A percentile compares a stretch with the other conserved stretches of the same genome.
Conservation (phyloP, 2,329 filamentous ascomycete species). For the Colletotrichum godetiae region DNA sequence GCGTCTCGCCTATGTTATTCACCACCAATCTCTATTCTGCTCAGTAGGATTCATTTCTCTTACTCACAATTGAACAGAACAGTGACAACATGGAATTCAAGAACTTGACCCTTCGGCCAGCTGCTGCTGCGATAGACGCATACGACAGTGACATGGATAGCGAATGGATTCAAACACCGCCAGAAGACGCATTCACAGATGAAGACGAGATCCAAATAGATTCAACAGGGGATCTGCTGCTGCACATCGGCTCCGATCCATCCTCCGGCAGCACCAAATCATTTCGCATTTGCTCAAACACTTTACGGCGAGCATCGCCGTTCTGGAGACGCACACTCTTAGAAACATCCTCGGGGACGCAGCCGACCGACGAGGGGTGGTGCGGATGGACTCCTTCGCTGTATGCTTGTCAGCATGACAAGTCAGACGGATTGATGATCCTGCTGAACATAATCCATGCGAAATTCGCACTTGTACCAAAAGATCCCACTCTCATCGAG, state of each 20-base stretch:
- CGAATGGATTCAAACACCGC: slow-evolving; percentile 25
- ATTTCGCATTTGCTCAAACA: slow-evolving; percentile 23
- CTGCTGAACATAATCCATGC: slow-evolving; percentile 30
- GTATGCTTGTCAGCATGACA: slow-evolving; percentile 19
- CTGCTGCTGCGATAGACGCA: neutral
- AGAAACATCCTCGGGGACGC: neutral
- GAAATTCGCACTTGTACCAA: slow-evolving; percentile 6
- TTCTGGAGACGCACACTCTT: slow-evolving; percentile 23
- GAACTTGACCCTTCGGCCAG: slow-evolving; percentile 3
- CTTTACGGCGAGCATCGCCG: slow-evolving; percentile 22
- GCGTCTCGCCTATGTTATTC: neutral
- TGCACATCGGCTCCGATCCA: neutral
- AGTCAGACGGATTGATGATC: slow-evolving; percentile 13
- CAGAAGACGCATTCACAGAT: slow-evolving; percentile 3
- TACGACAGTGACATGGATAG: slow-evolving; percentile 22
- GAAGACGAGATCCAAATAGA: slow-evolving; percentile 25
- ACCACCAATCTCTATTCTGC: neutral
- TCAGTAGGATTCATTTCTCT: neutral
- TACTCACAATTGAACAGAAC: neutral
- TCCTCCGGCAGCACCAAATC: neutral
- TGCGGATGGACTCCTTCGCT: slow-evolving; percentile 9
- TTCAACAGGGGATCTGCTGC: slow-evolving; percentile 9
- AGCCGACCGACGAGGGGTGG: neutral
- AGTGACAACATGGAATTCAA: slow-evolving; percentile 6
- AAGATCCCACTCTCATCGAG: neutral